Conservation (phyloP, 768 basidiomycete species). For the Suillus ampliporus region DNA sequence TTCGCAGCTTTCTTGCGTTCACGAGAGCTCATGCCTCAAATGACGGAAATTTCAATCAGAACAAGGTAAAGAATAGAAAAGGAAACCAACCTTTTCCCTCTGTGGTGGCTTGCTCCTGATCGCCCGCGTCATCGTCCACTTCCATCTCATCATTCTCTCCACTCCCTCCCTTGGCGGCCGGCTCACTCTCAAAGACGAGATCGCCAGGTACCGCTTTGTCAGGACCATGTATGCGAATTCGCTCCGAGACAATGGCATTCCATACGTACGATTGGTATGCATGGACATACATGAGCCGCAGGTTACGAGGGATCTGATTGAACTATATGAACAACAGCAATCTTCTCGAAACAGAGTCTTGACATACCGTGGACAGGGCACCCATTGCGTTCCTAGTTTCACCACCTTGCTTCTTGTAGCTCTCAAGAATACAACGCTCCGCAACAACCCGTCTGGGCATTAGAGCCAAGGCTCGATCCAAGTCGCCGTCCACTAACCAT, state of each 20-base stretch:
- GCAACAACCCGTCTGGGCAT: slow-evolving; percentile 95
- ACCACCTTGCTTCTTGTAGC: slow-evolving; percentile 79
- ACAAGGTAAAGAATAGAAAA: slow-evolving; percentile 4
- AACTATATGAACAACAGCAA: slow-evolving; percentile 12
- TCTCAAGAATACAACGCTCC: slow-evolving; percentile 91
- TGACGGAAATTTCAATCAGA: slow-evolving; percentile 14
- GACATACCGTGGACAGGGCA: slow-evolving; percentile 76
- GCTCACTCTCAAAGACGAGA: slow-evolving; percentile 73
- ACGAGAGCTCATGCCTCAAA: slow-evolving; percentile 26
- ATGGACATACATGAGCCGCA: slow-evolving; percentile 97
- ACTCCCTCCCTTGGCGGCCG: slow-evolving; percentile 17
- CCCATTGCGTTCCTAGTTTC: slow-evolving; percentile 87
- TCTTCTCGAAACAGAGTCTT: background rate
- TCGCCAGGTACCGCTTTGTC: slow-evolving; percentile 85
- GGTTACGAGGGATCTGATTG: slow-evolving; percentile 90
- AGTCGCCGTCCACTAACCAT: slow-evolving; percentile 84
- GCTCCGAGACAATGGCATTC: slow-evolving; percentile 96
- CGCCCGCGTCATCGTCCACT: slow-evolving; percentile 39
- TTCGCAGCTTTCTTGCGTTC: slow-evolving; percentile 29
- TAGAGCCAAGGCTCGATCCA: slow-evolving; percentile 79
- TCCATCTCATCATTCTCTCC: slow-evolving; percentile 27
- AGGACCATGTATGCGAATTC: slow-evolving; percentile 78
- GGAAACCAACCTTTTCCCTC: slow-evolving; percentile 40
- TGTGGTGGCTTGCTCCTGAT: slow-evolving; percentile 36
- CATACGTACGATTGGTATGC: slow-evolving; percentile 99